These are phyloP conservation scores for Massariosphaeria phaeospora DNA, from an alignment of 495 filamentous ascomycete species.

Conservation along the genomic window DNA sequence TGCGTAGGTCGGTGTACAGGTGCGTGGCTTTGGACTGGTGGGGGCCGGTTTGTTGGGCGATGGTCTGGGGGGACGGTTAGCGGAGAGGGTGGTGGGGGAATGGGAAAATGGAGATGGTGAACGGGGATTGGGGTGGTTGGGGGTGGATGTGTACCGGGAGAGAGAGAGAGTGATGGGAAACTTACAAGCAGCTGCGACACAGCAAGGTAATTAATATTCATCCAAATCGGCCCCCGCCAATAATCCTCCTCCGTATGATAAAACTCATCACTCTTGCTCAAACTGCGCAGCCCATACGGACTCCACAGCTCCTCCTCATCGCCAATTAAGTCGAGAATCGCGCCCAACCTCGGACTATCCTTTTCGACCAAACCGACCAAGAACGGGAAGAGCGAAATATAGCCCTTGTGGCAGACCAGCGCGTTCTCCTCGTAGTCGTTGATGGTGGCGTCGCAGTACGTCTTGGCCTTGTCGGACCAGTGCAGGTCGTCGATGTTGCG, in stretches of 20 bases:
- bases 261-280: constrained; percentile 76
- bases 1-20: constrained; percentile 70
- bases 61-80: constrained; percentile 45
- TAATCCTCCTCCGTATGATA: constrained; percentile 94
- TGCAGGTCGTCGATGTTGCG: constrained; percentile 91
- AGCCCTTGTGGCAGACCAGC: constrained; percentile 93
- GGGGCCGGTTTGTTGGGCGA: constrained; percentile 57
- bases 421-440: constrained; percentile 89
- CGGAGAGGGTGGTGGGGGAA: neutral
- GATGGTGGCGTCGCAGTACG: constrained; percentile 92
- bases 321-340: constrained; percentile 68
- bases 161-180: constrained; percentile 23
- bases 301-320: constrained; percentile 86
- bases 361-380: constrained; percentile 70
- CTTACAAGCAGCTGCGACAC: constrained; percentile 77
- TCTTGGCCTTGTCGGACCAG: constrained; percentile 73
- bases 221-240: constrained; percentile 94
- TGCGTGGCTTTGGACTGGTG: constrained; percentile 63
- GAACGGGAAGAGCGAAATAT: constrained; percentile 92
- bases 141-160: constrained; percentile 10
- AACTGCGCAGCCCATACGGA: constrained; percentile 74
- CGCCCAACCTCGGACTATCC: constrained; percentile 65
- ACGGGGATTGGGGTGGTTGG: neutral
- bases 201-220: constrained; percentile 94
- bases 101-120: neutral